Evolutionary conservation across 1,284 basidiomycete genomes (phyloP), one percentile per base, ranked within the genome.

Genomic region (Schizophyllum amplum): DNA sequence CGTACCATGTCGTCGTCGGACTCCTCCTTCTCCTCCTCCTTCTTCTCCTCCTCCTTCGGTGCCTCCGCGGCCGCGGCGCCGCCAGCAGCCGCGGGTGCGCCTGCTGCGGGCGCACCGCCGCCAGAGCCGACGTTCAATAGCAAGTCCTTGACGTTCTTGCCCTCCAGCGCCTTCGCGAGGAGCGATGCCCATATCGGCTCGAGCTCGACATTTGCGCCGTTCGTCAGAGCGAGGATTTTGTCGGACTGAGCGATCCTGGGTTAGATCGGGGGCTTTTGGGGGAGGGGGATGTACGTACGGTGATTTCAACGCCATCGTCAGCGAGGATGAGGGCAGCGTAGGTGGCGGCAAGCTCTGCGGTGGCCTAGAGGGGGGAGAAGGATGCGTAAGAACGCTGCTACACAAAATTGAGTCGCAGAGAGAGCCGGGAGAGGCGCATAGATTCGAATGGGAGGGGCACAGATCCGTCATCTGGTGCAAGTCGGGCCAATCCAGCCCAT

Each of bases 181-280:
- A 99, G 89, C 52, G 87, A 77, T 61, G 95, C 94, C 96, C 96
- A 99, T 81, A 99, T 99, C 62, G 94, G 84, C 79, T 99, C 97
- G 61, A 98, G 71, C 55, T 98, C 94, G 61, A 92, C 81, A 62
- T 78, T 77, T 58, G 96, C 96, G 56, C 93, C 94, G 58, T 71
- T 72, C 67, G 90, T 92, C 69, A 98, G 75, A 57, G 92, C 79
- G 67, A 81, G 64, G 72, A 98, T 92, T 81, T 97, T 98, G 72
- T 98, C 95, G 62, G 92, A 75, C 93, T 97, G 55, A 24, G n/a
- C 49, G 1, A 47, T 27, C 1, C n/a, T n/a, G 47, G 1, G 54
- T 46, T 27, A 6, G 1, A 27, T 47, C 24, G 4, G 6, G 24
- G 24, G 4, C 21, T 49, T 47, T 21, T n/a, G n/a, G n/a, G 24